Evolutionary conservation across 2,329 filamentous ascomycete genomes (phyloP).

Genomic region (Hirsutella minnesotensis): DNA sequence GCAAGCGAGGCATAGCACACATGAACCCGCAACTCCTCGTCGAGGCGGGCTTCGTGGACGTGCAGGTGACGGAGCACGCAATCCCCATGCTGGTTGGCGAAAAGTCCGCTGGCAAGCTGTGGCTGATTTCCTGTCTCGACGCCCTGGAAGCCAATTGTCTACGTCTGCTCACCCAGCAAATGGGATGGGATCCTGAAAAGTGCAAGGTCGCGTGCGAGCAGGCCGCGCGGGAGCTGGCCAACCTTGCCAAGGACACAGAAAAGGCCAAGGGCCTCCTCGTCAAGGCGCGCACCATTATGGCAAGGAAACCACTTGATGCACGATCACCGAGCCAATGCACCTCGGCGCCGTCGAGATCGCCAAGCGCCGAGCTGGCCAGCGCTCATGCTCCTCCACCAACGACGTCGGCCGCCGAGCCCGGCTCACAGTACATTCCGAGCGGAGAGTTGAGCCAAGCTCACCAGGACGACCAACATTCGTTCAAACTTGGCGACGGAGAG

Average conservation of each 20-base stretch:
- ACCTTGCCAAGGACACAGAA: conserved; percentile 32
- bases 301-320: conserved; percentile 33
- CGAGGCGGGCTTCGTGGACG: conserved; percentile 39
- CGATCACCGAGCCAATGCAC: not conserved
- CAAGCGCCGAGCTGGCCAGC: not conserved
- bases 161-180: conserved; percentile 38
- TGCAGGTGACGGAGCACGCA: conserved; percentile 32
- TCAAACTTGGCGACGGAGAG: no score
- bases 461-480: no score
- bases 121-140: conserved; percentile 39
- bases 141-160: conserved; percentile 36
- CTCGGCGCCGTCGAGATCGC: not conserved
- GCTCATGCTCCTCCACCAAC: not conserved
- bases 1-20: conserved; percentile 31
- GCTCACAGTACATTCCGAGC: not conserved
- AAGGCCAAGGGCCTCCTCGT: conserved; percentile 30
- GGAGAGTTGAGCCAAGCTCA: not conserved
- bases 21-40: conserved; percentile 31
- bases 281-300: conserved; percentile 36
- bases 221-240: conserved; percentile 35
- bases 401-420: not conserved
- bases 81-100: conserved; percentile 36
- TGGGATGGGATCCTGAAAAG: conserved; percentile 38
- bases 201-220: conserved; percentile 34
- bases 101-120: conserved; percentile 36